Conservation (phyloP, 2,329 filamentous ascomycete species). For the Xylariaceae sp. region DNA sequence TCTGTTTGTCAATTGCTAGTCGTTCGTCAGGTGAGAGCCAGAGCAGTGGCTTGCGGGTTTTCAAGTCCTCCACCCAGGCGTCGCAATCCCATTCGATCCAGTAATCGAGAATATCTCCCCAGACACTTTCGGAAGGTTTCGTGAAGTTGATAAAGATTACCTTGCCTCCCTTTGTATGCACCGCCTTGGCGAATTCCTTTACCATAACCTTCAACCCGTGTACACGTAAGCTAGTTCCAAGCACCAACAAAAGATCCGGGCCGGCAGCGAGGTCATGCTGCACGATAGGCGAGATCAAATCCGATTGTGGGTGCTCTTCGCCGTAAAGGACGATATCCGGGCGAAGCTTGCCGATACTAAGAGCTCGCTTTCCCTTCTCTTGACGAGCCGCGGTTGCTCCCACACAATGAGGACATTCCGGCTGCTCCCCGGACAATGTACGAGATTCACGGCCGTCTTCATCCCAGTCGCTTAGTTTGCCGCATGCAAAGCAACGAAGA, state of each 20-base stretch:
- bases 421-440: slow-evolving; percentile 60
- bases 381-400: slow-evolving; percentile 59
- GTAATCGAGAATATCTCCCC: slow-evolving; percentile 69
- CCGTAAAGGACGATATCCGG: slow-evolving; percentile 73
- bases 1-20: slow-evolving; percentile 40
- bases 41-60: slow-evolving; percentile 53
- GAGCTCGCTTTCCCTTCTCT: slow-evolving; percentile 61
- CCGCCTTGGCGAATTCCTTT: slow-evolving; percentile 65
- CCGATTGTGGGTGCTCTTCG: slow-evolving; percentile 66
- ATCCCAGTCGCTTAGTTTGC: slow-evolving; percentile 56
- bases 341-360: slow-evolving; percentile 63
- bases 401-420: slow-evolving; percentile 62
- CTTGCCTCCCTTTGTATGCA: slow-evolving; percentile 63
- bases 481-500: slow-evolving; percentile 61
- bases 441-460: slow-evolving; percentile 51
- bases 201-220: slow-evolving; percentile 69
- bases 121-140: slow-evolving; percentile 66
- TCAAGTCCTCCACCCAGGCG: slow-evolving; percentile 64
- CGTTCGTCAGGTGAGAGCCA: slow-evolving; percentile 51
- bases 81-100: slow-evolving; percentile 75
- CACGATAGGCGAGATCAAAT: slow-evolving; percentile 63
- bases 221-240: slow-evolving; percentile 67
- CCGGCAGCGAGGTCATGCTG: slow-evolving; percentile 62
- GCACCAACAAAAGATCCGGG: slow-evolving; percentile 64
- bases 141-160: slow-evolving; percentile 72